A percentile compares a stretch with the other conserved stretches of the same genome.
These are phyloP conservation scores for Truncatella angustata DNA, from an alignment of 2,329 filamentous ascomycete genomes.

Conservation along the genomic window DNA sequence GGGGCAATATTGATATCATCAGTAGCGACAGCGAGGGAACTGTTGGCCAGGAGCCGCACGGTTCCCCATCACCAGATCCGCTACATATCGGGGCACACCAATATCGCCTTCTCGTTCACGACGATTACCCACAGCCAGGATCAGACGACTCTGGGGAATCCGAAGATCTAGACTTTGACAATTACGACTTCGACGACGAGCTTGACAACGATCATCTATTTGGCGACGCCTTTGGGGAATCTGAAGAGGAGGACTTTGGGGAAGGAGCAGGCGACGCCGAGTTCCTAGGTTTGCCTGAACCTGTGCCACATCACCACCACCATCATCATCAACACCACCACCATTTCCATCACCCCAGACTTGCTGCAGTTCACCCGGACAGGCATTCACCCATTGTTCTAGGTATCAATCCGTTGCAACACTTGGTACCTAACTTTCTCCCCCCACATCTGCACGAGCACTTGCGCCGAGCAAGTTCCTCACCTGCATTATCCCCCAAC, in stretches of 20 bases:
- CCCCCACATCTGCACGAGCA: slow-evolving; percentile 1
- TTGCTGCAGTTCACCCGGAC: neutral
- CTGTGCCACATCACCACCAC: slow-evolving; percentile 7
- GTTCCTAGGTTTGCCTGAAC: neutral
- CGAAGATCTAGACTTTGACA: neutral
- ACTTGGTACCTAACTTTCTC: neutral
- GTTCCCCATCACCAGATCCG: neutral
- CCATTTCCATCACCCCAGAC: slow-evolving; percentile 7
- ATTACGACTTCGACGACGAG: slow-evolving; percentile 6
- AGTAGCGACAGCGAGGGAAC: slow-evolving; percentile 9
- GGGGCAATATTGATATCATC: neutral
- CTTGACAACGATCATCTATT: neutral
- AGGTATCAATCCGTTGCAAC: neutral
- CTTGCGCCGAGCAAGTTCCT: neutral
- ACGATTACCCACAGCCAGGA: too few species aligned
- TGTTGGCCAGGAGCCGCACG: slow-evolving; percentile 1
- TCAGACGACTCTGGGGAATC: too few species aligned
- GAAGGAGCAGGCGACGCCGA: slow-evolving; percentile 11
- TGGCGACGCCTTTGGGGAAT: neutral
- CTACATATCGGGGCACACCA: neutral
- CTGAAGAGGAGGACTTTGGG: slow-evolving; percentile 2
- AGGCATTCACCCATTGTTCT: neutral
- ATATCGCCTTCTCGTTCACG: neutral
- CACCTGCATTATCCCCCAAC: neutral
- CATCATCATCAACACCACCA: slow-evolving; percentile 11